Conservation (phyloP, 1,284 basidiomycete genomes). For the Nidula niveotomentosa region DNA sequence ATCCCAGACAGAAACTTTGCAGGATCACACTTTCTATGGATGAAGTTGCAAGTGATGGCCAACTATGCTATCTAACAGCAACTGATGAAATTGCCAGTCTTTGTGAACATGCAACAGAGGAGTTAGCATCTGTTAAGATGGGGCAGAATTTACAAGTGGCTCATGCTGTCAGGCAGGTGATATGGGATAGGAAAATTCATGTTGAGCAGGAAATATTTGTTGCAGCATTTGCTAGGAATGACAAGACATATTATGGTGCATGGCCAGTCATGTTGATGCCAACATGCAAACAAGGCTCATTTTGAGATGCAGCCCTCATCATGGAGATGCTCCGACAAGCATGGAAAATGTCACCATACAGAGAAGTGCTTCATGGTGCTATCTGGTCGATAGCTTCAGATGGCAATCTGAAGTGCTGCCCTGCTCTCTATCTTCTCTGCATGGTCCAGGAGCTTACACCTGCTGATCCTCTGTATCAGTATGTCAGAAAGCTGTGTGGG, state of each 20-base stretch:
- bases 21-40: constrained; percentile 12
- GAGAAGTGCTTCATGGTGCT: constrained; percentile 17
- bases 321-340: constrained; percentile 15
- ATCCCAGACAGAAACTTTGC: neutral
- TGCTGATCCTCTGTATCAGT: constrained; percentile 3
- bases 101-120: constrained; percentile 9
- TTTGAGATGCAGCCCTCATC: constrained; percentile 6
- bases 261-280: constrained; percentile 12
- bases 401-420: constrained; percentile 20
- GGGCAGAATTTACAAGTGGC: constrained; percentile 6
- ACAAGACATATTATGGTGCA: constrained; percentile 10
- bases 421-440: constrained; percentile 18
- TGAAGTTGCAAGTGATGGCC: constrained; percentile 13
- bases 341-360: constrained; percentile 19
- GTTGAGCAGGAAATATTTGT: constrained; percentile 12
- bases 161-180: constrained; percentile 2
- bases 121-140: constrained; percentile 12
- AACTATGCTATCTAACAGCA: constrained; percentile 10
- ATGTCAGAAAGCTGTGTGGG: constrained; percentile 6
- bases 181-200: constrained; percentile 9
- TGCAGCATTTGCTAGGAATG: constrained; percentile 9
- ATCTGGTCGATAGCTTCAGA: constrained; percentile 22
- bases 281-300: constrained; percentile 14
- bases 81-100: constrained; percentile 13
- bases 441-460: constrained; percentile 11